These are phyloP conservation scores for Populus deltoides DNA, from an alignment of 345 rosid species.

Conservation along the genomic window DNA sequence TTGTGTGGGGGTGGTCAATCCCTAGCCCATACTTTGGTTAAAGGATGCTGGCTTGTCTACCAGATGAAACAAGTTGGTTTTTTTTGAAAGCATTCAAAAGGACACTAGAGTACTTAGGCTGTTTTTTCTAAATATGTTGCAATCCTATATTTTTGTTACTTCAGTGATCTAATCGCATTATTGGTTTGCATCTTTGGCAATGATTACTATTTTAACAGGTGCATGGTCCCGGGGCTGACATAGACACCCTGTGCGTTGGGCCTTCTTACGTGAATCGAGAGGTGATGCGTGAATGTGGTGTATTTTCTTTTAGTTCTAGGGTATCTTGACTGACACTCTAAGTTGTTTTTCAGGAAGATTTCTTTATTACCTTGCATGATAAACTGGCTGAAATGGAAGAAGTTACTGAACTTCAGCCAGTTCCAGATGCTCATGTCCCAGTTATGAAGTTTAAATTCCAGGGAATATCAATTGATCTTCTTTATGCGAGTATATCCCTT, in stretches of 20 bases:
- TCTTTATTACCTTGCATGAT: constrained; percentile 31
- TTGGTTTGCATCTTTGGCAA: neutral
- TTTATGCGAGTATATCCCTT: constrained; percentile 31
- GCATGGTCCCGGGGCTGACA: constrained; percentile 92
- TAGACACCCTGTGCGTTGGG: constrained; percentile 89
- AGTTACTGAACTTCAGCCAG: constrained; percentile 29
- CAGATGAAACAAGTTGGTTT: neutral
- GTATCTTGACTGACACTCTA: neutral
- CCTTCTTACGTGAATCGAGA: constrained; percentile 90
- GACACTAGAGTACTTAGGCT: neutral
- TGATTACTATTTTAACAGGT: constrained; percentile 42
- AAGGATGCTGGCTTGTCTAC: neutral
- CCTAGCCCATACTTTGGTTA: neutral
- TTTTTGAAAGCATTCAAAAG: neutral
- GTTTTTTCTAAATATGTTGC: neutral
- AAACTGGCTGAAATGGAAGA: constrained; percentile 29
- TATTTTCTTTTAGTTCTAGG: constrained; percentile 1
- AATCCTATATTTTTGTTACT: neutral
- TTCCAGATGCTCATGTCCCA: constrained; percentile 35
- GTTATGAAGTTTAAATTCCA: constrained; percentile 33
- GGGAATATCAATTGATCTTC: constrained; percentile 36
- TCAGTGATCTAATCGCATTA: neutral
- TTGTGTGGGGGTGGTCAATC: neutral
- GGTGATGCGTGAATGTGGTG: constrained; percentile 35
- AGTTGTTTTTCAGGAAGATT: constrained; percentile 20